Evolutionary conservation across 2,329 filamentous ascomycete species (phyloP), one percentile per base, ranked within the genome.

Genomic region (Colletotrichum sp.): DNA sequence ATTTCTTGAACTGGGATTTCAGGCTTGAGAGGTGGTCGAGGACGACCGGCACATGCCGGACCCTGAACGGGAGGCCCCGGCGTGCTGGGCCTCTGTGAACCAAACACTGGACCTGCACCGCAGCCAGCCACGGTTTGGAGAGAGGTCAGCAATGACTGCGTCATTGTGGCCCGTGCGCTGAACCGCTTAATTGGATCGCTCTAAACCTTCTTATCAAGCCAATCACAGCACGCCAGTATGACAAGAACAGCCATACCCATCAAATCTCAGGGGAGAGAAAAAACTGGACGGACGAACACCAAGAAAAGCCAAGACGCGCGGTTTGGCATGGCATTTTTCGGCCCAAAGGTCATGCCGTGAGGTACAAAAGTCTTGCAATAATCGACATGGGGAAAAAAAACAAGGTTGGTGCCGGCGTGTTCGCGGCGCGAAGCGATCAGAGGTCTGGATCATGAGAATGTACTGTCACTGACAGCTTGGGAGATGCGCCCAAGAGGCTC

Each of bases 271-370:
- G 44, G n/a, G 44, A 52, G 44, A n/a, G 36, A 8, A 52, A 52
- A 52, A 52, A 52, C 57, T 60, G 57, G 59, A 61, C 27, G 67
- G 16, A 61, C 67, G 22, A 70, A 39, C 44, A 16, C 73, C 70
- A 75, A 75, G 63, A 73, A 52, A 48, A 34, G 73, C 70, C 70
- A 75, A 75, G 73, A 64, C 22, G 30, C 1, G 12, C 72, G 32
- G 34, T 57, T 73, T 71, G 30, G 66, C 52, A 59, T 44, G 55
- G 65, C 65, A 57, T 34, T 44, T 22, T 19, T 25, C 25, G 25
- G 25, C 25, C 25, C 25, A 25, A 25, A 25, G 25, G 25, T 28
- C 55, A 65, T 32, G 59, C 22, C 22, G 68, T 55, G 63, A 34
- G 60, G 13, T 15, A 6, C 59, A 1, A 19, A 39, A 3, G 2